Evolutionary conservation across 1,139 yeast species (phyloP), one percentile per base, ranked within the genome.

Genomic region (Geotrichum histeridarum): DNA sequence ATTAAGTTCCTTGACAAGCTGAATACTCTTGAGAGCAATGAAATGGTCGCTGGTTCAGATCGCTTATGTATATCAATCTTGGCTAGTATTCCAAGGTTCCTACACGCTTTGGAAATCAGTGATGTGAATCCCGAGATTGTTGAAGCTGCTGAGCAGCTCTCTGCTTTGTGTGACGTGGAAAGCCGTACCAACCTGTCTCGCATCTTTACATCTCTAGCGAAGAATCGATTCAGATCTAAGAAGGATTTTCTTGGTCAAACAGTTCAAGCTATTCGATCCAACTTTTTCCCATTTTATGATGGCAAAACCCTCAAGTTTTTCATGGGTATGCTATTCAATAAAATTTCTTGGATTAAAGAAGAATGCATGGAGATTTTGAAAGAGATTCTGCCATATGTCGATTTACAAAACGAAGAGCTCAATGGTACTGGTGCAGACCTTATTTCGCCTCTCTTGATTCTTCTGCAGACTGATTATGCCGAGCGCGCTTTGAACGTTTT

Each of bases 381-480:
- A 61, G 79, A 82, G 49, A 70, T 93, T 9, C 79, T 94, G 61
- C 94, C 96, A 1, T 73, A 79, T 57, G 83, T 91, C 11, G 93
- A 93, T 65, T 75, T 91, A 55, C 82, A 81, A 51, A 74, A 86
- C 50, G 89, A 86, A 15, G 96, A 86, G 62, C 90, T 90, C 67
- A 77, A 81, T 42, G 95, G 95, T 1, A 85, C 90, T 47, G 99
- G 99, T 5, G 99, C 99, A 0, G 99, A 93, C 67, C 75, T 93
- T 54, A 87, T 94, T 4, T 86, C 96, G 1, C 99, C 99, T 0
- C 73, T 94, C 51, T 74, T 94, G 59, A 76, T 98, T 50, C 74
- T 94, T 41, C 72, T 94, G 41, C 77, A 88, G 59, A 90, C 98
- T 0, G 96, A 90, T 50, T 84, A 80, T 69, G 97, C 96, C 0